Evolutionary conservation across 2,329 filamentous ascomycete species (phyloP).

Genomic region (Aspergillus sojae): DNA sequence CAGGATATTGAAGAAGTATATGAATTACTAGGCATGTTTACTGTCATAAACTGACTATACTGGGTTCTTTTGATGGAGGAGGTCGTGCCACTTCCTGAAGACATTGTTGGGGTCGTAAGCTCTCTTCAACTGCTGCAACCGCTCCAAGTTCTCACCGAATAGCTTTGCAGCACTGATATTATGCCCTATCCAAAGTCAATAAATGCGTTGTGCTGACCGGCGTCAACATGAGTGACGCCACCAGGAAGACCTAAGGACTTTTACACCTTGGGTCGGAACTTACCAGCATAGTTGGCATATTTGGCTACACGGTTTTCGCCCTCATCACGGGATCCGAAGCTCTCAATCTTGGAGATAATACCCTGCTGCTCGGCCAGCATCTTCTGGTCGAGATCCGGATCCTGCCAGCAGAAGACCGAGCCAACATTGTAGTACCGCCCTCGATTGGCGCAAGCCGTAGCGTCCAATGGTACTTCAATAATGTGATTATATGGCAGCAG

Average conservation of each 20-base stretch:
- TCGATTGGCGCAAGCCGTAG: slow-evolving; percentile 14
- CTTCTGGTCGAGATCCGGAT: slow-evolving; percentile 4
- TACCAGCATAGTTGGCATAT: slow-evolving; percentile 15
- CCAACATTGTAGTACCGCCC: slow-evolving; percentile 11
- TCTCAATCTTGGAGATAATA: slow-evolving; percentile 3
- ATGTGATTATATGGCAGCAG: slow-evolving; percentile 10
- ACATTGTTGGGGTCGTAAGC: slow-evolving; percentile 12
- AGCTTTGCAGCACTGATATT: slow-evolving; percentile 5
- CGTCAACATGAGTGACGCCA: background rate
- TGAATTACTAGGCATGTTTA: too few relatives aligned
- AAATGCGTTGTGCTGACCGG: background rate
- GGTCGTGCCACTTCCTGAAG: slow-evolving; percentile 13
- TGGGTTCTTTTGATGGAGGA: background rate
- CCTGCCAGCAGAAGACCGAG: slow-evolving; percentile 12
- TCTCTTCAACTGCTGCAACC: slow-evolving; percentile 12
- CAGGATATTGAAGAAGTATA: too few relatives aligned
- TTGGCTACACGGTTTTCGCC: background rate
- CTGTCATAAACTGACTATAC: background rate
- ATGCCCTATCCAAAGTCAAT: slow-evolving; percentile 6
- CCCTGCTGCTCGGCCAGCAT: slow-evolving; percentile 1
- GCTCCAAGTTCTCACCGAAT: slow-evolving; percentile 8
- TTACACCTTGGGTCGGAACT: background rate
- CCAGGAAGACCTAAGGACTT: background rate
- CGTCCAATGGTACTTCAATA: slow-evolving; percentile 9
- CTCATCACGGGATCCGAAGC: background rate